phyloP scores from a whole-genome alignment of 73 alveolate genomes.

The Stentor coeruleus region DNA sequence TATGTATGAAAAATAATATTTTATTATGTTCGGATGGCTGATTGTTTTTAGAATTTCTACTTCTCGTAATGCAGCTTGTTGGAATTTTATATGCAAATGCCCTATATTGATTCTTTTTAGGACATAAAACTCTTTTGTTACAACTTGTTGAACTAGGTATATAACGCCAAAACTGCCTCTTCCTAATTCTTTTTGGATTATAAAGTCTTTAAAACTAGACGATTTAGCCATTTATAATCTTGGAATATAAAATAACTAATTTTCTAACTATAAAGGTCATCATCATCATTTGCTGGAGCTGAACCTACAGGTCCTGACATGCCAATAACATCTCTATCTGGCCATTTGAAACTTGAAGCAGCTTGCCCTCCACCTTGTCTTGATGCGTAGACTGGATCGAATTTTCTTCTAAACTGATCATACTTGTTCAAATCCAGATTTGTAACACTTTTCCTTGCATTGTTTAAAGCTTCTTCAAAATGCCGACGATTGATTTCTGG shows the following conservation, averaged over 20 bases:
- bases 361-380: too few species aligned
- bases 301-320: too few species aligned
- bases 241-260: too few species aligned
- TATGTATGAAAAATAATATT: conserved; percentile 80
- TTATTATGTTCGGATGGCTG: conserved; percentile 85
- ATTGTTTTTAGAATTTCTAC: conserved; percentile 80
- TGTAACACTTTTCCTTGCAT: conserved; percentile 80
- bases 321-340: too few species aligned
- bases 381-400: conserved; percentile 76
- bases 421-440: conserved; percentile 75
- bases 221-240: not conserved
- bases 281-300: too few species aligned
- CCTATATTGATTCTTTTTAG: conserved; percentile 88
- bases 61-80: conserved; percentile 58
- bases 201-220: conserved; percentile 59
- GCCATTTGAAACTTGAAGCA: too few species aligned
- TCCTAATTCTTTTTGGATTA: conserved; percentile 83
- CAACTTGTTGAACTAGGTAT: conserved; percentile 65
- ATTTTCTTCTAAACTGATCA: conserved; percentile 84
- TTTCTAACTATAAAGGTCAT: too few species aligned
- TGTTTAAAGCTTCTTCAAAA: conserved; percentile 86
- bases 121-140: conserved; percentile 64
- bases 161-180: conserved; percentile 96
- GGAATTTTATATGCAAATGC: conserved; percentile 83
- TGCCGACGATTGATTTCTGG: conserved; percentile 79